Conservation (phyloP, 1,139 yeast species). For the Pichia sp. region DNA sequence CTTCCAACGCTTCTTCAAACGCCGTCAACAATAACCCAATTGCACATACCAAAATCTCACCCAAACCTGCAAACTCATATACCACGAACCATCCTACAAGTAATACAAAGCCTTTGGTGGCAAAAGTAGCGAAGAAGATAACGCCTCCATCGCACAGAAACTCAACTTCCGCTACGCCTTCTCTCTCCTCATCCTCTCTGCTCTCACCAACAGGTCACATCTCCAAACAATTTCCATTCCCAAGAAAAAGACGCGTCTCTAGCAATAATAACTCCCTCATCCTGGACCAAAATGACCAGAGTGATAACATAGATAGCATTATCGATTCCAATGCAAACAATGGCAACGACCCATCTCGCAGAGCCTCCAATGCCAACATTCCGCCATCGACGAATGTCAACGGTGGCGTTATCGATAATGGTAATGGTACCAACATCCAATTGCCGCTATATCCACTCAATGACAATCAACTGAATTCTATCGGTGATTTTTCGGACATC, state of each 20-base stretch:
- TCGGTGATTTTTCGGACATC: slow-evolving; percentile 15
- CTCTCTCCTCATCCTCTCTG: neutral
- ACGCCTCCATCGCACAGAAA: slow-evolving; percentile 4
- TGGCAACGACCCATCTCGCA: neutral
- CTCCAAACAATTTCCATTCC: neutral
- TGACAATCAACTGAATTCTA: slow-evolving; percentile 5
- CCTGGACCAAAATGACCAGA: neutral
- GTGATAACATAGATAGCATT: neutral
- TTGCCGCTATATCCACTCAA: slow-evolving; percentile 13
- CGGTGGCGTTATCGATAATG: neutral
- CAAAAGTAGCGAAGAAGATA: slow-evolving; percentile 6
- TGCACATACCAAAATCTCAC: neutral
- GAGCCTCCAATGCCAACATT: neutral
- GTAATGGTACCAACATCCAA: slow-evolving; percentile 3
- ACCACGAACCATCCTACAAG: neutral
- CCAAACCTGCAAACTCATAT: neutral
- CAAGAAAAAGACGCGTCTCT: slow-evolving; percentile 4
- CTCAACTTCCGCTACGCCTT: slow-evolving; percentile 1
- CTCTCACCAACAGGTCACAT: slow-evolving; percentile 1
- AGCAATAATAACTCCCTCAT: slow-evolving; percentile 3
- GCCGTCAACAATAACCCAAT: neutral
- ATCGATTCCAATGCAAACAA: neutral
- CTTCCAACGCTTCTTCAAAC: neutral
- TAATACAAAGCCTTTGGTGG: neutral
- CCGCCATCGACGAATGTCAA: neutral